Conservation (phyloP, 1,284 basidiomycete species). For the Thelephora terrestris region DNA sequence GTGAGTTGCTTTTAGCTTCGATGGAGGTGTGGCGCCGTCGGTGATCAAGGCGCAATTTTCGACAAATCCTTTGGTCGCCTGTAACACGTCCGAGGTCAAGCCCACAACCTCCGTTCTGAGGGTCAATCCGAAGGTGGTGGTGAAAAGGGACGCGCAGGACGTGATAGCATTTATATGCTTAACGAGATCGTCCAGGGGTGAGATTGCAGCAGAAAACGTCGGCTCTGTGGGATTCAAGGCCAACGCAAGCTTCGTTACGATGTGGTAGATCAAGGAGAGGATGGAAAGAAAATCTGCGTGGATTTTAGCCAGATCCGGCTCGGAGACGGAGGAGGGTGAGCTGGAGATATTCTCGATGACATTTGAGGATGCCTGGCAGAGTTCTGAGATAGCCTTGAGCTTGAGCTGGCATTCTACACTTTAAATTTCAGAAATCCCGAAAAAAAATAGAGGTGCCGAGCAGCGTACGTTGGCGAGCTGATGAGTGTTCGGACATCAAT, state of each 20-base stretch:
- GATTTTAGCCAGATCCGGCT: slow-evolving; percentile 29
- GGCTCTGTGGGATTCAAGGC: slow-evolving; percentile 53
- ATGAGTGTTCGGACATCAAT: no score
- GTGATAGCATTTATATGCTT: slow-evolving; percentile 43
- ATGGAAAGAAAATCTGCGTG: slow-evolving; percentile 51
- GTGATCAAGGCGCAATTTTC: slow-evolving; percentile 25
- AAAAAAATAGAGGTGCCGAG: no score
- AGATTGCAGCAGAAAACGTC: slow-evolving; percentile 41
- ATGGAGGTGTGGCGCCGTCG: slow-evolving; percentile 9
- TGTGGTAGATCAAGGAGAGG: slow-evolving; percentile 48
- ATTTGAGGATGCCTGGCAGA: no score
- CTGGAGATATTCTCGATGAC: no score
- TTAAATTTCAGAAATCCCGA: no score
- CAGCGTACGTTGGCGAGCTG: no score
- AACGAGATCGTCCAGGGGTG: slow-evolving; percentile 48
- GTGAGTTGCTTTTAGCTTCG: slow-evolving; percentile 30
- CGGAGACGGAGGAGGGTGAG: slow-evolving; percentile 12
- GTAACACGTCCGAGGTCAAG: slow-evolving; percentile 35
- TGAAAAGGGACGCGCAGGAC: slow-evolving; percentile 47
- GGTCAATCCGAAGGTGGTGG: slow-evolving; percentile 37
- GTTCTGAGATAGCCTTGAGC: no score
- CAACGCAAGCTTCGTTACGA: slow-evolving; percentile 56
- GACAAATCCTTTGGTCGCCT: slow-evolving; percentile 32
- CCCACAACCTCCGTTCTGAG: slow-evolving; percentile 39
- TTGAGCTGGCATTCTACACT: no score